These are phyloP conservation scores for Alternaria ventricosa DNA, from an alignment of 2,329 filamentous ascomycete species.

Conservation along the genomic window DNA sequence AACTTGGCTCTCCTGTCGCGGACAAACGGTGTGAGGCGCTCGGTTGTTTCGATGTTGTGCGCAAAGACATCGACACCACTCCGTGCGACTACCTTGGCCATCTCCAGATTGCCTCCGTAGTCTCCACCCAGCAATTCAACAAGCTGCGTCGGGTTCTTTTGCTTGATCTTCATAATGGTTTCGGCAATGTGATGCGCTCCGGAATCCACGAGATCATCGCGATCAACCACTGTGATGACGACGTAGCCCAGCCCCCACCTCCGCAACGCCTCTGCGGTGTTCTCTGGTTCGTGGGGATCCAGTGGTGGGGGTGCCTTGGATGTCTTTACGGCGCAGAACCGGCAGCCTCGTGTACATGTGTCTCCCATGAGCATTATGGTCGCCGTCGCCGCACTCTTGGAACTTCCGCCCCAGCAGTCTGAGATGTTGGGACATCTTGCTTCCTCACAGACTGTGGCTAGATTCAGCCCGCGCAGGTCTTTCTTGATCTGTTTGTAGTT, in stretches of 20 bases:
- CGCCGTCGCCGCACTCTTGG: constrained; percentile 89
- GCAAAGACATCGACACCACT: constrained; percentile 96
- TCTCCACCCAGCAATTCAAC: constrained; percentile 90
- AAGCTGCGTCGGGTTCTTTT: constrained; percentile 70
- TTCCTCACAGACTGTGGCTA: constrained; percentile 98
- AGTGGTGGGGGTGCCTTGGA: constrained; percentile 76
- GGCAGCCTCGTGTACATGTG: constrained; percentile 93
- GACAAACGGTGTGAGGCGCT: constrained; percentile 86
- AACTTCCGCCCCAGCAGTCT: constrained; percentile 93
- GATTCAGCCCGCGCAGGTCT: constrained; percentile 83
- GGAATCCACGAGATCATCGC: constrained; percentile 88
- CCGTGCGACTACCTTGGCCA: constrained; percentile 82
- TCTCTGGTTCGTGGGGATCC: constrained; percentile 94
- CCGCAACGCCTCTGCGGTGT: constrained; percentile 90
- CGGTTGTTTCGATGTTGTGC: constrained; percentile 95
- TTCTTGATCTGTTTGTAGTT: constrained; percentile 96
- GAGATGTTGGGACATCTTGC: constrained; percentile 96
- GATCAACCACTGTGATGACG: constrained; percentile 90
- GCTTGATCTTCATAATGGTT: constrained; percentile 93
- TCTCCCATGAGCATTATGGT: constrained; percentile 99
- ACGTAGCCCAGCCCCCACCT: constrained; percentile 97
- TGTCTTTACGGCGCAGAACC: constrained; percentile 98
- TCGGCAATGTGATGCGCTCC: constrained; percentile 90
- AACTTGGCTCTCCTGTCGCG: constrained; percentile 90
- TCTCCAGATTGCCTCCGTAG: constrained; percentile 82